Evolutionary conservation across 129 eudicot genomes (phyloP), one percentile per base, ranked within the genome.

Genomic region (Flaveria ramosissima): DNA sequence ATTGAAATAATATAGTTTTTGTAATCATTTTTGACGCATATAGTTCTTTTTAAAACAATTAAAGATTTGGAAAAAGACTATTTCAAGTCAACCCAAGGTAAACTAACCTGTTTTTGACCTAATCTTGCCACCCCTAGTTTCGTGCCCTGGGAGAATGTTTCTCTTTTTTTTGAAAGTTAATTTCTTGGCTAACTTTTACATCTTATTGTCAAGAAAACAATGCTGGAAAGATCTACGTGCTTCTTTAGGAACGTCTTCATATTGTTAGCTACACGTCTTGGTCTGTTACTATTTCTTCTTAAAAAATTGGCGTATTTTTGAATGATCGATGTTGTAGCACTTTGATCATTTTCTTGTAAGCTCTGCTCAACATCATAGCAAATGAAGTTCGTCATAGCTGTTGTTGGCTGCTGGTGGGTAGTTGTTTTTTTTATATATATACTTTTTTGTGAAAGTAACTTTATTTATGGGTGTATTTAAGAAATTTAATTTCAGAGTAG

Each of bases 281-380:
- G 73, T 12, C 24, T 23, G 11, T 45, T 53, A 23, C 39, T 71
- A 51, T 30, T 16, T 1, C 36, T 71, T 20, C 19, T 24, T 19
- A 13, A 23, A 19, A 51, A 55, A 50, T 42, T 59, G 23, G 68
- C 57, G 41, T 57, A 57, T 42, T 13, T 9, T 23, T 14, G 27
- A 36, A 39, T 66, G 10, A 39, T 66, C 6, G 5, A 3, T 17
- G 2, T 36, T 11, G 19, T 14, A 26, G 68, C 70, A 47, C 7
- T 65, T 36, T 36, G 70, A 66, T 66, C 51, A 46, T 17, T 30
- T 63, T 63, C 2, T 20, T 26, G 75, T 48, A 48, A 48, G 53
- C 6, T 69, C 46, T 17, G 19, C 24, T 69, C 73, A 46, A 69
- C 42, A 8, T 3, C 41, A 10, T 7, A 55, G 24, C 61, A 17